Evolutionary conservation across 2,329 filamentous ascomycete genomes (phyloP), one percentile per base, ranked within the genome.

Genomic region (Arachnomyces sp.): DNA sequence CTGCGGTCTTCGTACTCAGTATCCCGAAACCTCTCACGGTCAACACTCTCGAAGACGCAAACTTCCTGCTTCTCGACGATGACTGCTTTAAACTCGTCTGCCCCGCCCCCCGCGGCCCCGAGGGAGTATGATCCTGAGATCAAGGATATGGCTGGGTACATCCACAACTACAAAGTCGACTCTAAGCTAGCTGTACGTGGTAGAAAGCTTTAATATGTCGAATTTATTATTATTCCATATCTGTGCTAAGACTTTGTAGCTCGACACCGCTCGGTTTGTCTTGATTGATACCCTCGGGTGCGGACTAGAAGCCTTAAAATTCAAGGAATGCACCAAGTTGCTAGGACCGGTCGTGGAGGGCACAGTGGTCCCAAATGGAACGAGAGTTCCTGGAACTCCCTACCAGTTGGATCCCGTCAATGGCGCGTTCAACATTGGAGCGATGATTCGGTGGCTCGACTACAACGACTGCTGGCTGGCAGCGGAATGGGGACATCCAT

Each of bases 391-490:
- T 31, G 92, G 92, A 50, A 96, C 92, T 25, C 80, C 84, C 52
- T 96, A 90, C 72, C 83, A 93, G 69, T 81, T 98, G 53, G 92
- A 96, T 64, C 92, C 92, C 30, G 81, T 96, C 62, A 90, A 90
- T 57, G 92, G 84, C 48, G 92, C 92, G 49, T 96, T 98, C 79
- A 96, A 96, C 76, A 96, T 98, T 56, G 92, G 92, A 56, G 85
- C 92, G 57, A 94, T 95, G 83, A 95, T 98, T 71, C 79, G 92
- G 61, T 98, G 92, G 92, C 79, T 98, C 57, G 92, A 98, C 73
- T 98, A 96, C 78, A 98, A 98, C 67, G 92, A 98, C 77, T 96
- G 92, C 79, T 98, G 90, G 92, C 76, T 96, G 49, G 92, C 90
- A 33, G 92, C 92, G 42, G 92, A 98, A 72, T 98, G 92, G 92